These are phyloP conservation scores for Rosa rugosa DNA, from an alignment of 306 rosid species.

Conservation along the genomic window DNA sequence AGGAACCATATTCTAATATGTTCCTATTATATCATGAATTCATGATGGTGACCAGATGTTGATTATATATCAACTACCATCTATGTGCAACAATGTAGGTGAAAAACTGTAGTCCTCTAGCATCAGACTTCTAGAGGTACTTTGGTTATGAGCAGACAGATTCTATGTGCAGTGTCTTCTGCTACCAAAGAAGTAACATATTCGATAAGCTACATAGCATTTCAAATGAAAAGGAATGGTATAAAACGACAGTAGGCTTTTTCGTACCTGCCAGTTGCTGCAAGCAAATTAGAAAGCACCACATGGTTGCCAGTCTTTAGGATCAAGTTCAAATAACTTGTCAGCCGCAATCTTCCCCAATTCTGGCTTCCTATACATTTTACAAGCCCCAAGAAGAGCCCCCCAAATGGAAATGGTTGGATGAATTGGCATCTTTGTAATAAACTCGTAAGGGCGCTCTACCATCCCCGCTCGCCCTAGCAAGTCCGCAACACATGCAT, in stretches of 20 bases:
- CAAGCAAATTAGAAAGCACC: constrained; percentile 78
- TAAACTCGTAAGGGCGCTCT: constrained; percentile 76
- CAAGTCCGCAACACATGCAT: constrained; percentile 75
- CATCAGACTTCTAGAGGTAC: neutral
- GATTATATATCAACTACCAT: neutral
- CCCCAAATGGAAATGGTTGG: constrained; percentile 88
- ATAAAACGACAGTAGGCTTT: neutral
- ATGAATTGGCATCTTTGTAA: constrained; percentile 59
- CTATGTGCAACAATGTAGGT: neutral
- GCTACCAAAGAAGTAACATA: neutral
- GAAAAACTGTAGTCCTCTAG: neutral
- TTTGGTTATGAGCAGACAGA: neutral
- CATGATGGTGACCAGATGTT: neutral
- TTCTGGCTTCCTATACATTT: constrained; percentile 64
- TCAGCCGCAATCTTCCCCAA: constrained; percentile 80
- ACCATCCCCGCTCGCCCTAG: constrained; percentile 82
- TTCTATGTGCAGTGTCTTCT: neutral
- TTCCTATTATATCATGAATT: neutral
- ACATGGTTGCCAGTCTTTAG: constrained; percentile 83
- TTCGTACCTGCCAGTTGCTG: constrained; percentile 72
- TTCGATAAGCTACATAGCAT: neutral
- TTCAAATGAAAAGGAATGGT: neutral
- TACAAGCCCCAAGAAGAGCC: constrained; percentile 79
- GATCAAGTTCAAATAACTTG: constrained; percentile 75
- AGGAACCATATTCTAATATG: neutral